Evolutionary conservation across 176 grass and related monocot species (phyloP).

Genomic region (Avena sativa): DNA sequence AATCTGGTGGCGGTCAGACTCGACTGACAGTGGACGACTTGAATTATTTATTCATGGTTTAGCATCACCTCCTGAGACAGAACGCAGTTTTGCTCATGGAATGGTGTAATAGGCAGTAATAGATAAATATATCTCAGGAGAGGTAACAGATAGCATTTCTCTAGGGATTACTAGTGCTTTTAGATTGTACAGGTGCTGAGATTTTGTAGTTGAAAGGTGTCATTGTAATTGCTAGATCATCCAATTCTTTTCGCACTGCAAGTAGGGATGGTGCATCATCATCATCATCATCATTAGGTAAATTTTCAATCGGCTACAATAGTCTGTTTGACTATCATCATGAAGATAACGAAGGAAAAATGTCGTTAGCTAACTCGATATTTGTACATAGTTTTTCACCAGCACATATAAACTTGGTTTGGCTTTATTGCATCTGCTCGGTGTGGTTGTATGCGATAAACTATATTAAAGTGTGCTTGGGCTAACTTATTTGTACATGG

Average conservation of each 20-base stretch:
- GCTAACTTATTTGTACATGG: conserved; percentile 54
- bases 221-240: conserved; percentile 34
- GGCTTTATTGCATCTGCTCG: neutral
- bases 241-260: conserved; percentile 45
- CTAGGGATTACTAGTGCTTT: conserved; percentile 39
- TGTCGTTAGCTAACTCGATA: conserved; percentile 50
- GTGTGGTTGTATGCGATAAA: conserved; percentile 31
- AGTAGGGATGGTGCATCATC: conserved; percentile 24
- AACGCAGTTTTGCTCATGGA: conserved; percentile 62
- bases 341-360: conserved; percentile 32
- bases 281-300: conserved; percentile 27
- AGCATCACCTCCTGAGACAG: conserved; percentile 53
- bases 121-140: conserved; percentile 36
- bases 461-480: conserved; percentile 29
- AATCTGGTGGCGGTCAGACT: conserved; percentile 76
- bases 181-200: conserved; percentile 55
- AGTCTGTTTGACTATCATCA: conserved; percentile 40
- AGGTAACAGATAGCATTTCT: conserved; percentile 50
- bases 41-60: conserved; percentile 89
- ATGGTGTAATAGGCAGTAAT: conserved; percentile 46
- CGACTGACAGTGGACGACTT: conserved; percentile 89
- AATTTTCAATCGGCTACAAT: conserved; percentile 29
- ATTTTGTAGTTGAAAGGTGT: conserved; percentile 46
- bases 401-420: conserved; percentile 12
- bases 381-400: conserved; percentile 47